These are phyloP conservation scores for Colletotrichum neosansevieriae DNA, from an alignment of 2,329 filamentous ascomycete species.

Conservation along the genomic window DNA sequence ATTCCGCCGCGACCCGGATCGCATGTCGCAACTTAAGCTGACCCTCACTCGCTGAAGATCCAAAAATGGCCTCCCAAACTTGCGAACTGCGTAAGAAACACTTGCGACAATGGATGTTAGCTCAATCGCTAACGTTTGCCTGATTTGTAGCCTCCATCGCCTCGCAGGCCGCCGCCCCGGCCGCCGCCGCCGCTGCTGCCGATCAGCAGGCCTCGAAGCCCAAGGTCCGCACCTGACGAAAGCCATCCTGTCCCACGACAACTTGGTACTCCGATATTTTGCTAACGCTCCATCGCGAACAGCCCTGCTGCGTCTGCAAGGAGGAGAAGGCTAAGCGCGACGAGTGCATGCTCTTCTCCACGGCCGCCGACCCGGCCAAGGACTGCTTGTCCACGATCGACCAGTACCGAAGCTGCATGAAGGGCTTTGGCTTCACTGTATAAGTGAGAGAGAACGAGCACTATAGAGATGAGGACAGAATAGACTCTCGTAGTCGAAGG, in stretches of 20 bases:
- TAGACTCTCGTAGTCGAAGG: neutral
- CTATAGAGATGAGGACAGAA: too few species aligned
- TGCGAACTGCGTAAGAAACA: conserved; percentile 46
- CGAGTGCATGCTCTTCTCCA: conserved; percentile 99
- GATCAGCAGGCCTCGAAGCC: conserved; percentile 54
- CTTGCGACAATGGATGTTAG: neutral
- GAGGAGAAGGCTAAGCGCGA: conserved; percentile 92
- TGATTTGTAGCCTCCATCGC: conserved; percentile 43
- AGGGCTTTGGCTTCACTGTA: conserved; percentile 87
- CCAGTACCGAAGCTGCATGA: conserved; percentile 93
- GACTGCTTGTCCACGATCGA: conserved; percentile 88
- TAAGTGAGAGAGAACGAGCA: conserved; percentile 46
- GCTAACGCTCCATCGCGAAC: conserved; percentile 25
- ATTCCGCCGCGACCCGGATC: conserved; percentile 9
- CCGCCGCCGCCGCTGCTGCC: conserved; percentile 45
- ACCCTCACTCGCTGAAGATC: conserved; percentile 18
- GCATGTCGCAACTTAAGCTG: conserved; percentile 4
- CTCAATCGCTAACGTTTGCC: conserved; percentile 21
- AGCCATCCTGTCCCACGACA: neutral
- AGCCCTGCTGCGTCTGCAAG: conserved; percentile 99
- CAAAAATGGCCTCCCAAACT: conserved; percentile 47
- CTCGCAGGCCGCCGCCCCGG: conserved; percentile 46
- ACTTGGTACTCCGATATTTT: neutral
- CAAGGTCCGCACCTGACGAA: conserved; percentile 52
- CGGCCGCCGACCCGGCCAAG: conserved; percentile 80